A percentile compares a stretch with the other conserved stretches of the same genome.
phyloP scores from a whole-genome alignment of 129 eudicot genomes.

The Arctium minus region DNA sequence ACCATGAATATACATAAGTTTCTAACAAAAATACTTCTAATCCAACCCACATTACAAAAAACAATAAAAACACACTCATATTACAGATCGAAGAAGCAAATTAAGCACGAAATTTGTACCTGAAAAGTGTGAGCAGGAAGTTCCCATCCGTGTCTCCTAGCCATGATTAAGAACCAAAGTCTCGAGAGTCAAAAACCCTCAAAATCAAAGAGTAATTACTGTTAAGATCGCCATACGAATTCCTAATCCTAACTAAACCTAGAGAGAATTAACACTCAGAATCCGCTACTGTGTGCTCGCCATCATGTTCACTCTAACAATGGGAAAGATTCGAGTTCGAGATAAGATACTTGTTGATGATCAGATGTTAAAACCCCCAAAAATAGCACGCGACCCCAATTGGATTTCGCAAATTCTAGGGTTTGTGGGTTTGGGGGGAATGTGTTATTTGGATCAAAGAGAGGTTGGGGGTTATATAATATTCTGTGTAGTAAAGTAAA shows the following conservation, averaged over 20 bases:
- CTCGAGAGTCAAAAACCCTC: constrained; percentile 11
- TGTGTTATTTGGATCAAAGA: constrained; percentile 12
- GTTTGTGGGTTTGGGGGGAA: constrained; percentile 14
- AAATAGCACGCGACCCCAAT: constrained; percentile 5
- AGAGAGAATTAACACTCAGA: not conserved
- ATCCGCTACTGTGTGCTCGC: not conserved
- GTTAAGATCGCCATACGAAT: constrained; percentile 4
- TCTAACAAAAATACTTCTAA: not conserved
- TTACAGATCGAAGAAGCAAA: constrained; percentile 6
- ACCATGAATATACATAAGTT: not conserved
- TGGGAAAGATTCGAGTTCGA: not conserved
- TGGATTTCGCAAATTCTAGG: constrained; percentile 31
- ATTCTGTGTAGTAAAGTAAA: not conserved
- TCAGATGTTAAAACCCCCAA: constrained; percentile 23
- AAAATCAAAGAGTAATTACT: constrained; percentile 16
- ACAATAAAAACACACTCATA: not conserved
- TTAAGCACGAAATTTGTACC: constrained; percentile 30
- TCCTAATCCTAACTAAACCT: not conserved
- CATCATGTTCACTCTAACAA: not conserved
- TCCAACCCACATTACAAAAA: constrained; percentile 17
- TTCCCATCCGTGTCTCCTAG: constrained; percentile 97
- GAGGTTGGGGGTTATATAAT: not conserved
- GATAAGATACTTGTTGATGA: not conserved
- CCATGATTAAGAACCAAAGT: constrained; percentile 45
- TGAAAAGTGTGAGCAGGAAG: constrained; percentile 94